A percentile compares a stretch with the other conserved stretches of the same genome.
phyloP scores from a whole-genome alignment of 441 rosid species.

The Adansonia gregorii region DNA sequence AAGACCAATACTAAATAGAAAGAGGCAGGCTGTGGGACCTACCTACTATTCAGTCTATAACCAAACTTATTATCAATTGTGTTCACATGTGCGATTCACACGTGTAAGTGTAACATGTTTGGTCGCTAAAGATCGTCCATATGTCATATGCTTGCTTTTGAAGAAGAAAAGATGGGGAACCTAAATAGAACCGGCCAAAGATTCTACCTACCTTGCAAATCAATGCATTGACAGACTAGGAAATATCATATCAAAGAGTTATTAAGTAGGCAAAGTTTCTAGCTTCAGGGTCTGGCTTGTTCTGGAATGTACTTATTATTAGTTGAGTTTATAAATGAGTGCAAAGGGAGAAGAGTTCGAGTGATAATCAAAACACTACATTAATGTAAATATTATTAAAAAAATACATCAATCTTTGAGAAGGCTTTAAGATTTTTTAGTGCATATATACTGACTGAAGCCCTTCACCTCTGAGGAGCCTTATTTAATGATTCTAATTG shows the following conservation, averaged over 20 bases:
- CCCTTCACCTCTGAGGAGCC: neutral
- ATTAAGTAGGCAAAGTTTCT: neutral
- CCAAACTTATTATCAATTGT: constrained; percentile 21
- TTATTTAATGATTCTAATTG: neutral
- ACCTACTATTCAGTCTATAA: constrained; percentile 28
- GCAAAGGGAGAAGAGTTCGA: neutral
- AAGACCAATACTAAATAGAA: constrained; percentile 28
- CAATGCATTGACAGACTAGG: neutral
- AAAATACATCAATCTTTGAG: neutral
- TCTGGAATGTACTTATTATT: neutral
- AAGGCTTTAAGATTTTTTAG: neutral
- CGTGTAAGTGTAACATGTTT: too few species aligned
- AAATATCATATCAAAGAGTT: neutral
- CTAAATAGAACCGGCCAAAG: constrained; percentile 20
- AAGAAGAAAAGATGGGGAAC: neutral
- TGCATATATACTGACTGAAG: neutral
- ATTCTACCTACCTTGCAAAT: constrained; percentile 16
- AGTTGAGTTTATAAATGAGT: neutral
- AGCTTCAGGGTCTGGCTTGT: neutral
- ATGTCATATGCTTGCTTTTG: neutral
- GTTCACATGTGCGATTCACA: too few species aligned
- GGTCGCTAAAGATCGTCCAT: neutral
- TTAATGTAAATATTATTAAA: neutral
- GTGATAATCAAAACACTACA: neutral
- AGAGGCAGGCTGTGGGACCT: constrained; percentile 40